phyloP scores from a whole-genome alignment of 1,284 basidiomycete genomes.

The Ceraceosorus guamensis region DNA sequence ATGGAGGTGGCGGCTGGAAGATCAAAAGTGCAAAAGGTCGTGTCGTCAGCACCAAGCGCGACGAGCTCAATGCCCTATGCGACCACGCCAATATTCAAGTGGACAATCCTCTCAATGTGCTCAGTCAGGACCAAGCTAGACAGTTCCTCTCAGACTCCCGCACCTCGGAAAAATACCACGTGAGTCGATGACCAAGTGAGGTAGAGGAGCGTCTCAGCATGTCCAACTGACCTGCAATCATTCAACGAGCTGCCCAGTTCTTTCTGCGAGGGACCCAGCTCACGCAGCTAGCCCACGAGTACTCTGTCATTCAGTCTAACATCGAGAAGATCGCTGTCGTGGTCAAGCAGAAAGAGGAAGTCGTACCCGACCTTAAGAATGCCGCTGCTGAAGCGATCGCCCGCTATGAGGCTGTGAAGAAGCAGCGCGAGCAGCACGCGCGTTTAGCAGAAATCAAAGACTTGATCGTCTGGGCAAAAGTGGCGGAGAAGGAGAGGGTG shows the following conservation, averaged over 20 bases:
- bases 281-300: conserved; percentile 76
- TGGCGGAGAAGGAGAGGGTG: conserved; percentile 60
- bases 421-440: conserved; percentile 64
- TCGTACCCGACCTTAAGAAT: conserved; percentile 65
- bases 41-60: conserved; percentile 68
- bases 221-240: not conserved
- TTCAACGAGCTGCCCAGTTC: conserved; percentile 56
- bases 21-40: conserved; percentile 64
- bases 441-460: conserved; percentile 66
- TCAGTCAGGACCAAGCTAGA: conserved; percentile 56
- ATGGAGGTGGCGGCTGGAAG: conserved; percentile 71
- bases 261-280: conserved; percentile 91
- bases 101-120: conserved; percentile 89
- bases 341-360: conserved; percentile 53
- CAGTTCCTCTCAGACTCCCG: conserved; percentile 81
- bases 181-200: not conserved
- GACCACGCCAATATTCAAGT: conserved; percentile 95
- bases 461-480: conserved; percentile 83
- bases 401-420: conserved; percentile 65
- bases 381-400: conserved; percentile 58
- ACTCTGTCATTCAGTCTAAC: conserved; percentile 60
- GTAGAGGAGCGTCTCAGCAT: not conserved
- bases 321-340: conserved; percentile 30
- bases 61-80: conserved; percentile 78
- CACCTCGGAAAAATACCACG: conserved; percentile 71